phyloP scores from a whole-genome alignment of 2,329 filamentous ascomycete genomes.

The Leptographium lundbergii region DNA sequence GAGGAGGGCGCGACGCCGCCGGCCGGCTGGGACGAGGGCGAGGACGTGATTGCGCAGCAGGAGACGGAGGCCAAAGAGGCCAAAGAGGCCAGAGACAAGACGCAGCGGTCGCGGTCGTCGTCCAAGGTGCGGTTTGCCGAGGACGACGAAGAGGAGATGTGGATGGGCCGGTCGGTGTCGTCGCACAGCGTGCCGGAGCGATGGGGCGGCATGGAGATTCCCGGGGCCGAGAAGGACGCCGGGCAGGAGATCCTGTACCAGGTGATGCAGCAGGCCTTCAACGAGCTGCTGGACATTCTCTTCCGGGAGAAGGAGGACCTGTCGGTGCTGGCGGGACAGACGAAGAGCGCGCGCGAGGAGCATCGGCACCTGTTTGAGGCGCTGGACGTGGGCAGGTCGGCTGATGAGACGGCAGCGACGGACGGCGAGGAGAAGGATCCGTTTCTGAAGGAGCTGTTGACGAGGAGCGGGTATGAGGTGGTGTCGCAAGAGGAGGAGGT shows the following conservation, averaged over 20 bases:
- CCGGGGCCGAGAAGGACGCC: slow-evolving; percentile 67
- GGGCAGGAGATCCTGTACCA: slow-evolving; percentile 86
- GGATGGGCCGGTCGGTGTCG: slow-evolving; percentile 61
- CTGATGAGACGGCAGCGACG: neutral
- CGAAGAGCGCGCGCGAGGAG: slow-evolving; percentile 46
- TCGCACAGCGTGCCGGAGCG: slow-evolving; percentile 60
- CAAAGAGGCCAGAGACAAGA: neutral
- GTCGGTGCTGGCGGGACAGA: slow-evolving; percentile 54
- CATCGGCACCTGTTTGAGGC: slow-evolving; percentile 36
- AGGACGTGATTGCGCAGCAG: slow-evolving; percentile 37
- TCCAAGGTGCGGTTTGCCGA: slow-evolving; percentile 71
- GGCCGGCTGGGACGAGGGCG: slow-evolving; percentile 47
- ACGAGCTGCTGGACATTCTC: slow-evolving; percentile 76
- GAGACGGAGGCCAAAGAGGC: neutral
- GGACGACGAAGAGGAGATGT: slow-evolving; percentile 51
- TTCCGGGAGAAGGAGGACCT: slow-evolving; percentile 74
- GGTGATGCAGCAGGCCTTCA: slow-evolving; percentile 82
- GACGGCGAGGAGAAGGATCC: slow-evolving; percentile 14
- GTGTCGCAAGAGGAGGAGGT: neutral
- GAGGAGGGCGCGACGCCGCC: slow-evolving; percentile 64
- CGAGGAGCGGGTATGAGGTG: slow-evolving; percentile 27
- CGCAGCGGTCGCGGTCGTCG: slow-evolving; percentile 43
- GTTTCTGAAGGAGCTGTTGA: slow-evolving; percentile 28
- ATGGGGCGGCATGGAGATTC: slow-evolving; percentile 68
- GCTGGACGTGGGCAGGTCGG: slow-evolving; percentile 22